A percentile compares a stretch with the other conserved stretches of the same genome.
phyloP scores from a whole-genome alignment of 805 yeast genomes.

The Cyberlindnera lachancei region DNA sequence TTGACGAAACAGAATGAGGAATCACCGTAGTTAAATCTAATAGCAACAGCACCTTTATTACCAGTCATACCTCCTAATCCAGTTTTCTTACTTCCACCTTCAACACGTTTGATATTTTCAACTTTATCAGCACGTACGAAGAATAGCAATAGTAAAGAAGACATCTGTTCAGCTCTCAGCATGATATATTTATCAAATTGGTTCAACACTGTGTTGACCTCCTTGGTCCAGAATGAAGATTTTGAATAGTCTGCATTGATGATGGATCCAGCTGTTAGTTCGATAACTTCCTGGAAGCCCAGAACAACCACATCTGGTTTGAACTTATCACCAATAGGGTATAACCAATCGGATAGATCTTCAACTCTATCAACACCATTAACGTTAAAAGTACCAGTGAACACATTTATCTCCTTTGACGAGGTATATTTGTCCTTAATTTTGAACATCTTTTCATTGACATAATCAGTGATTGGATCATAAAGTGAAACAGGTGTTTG shows the following conservation, averaged over 20 bases:
- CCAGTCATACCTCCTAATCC: slow-evolving; percentile 97
- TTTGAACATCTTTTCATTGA: slow-evolving; percentile 51
- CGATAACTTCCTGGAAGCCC: slow-evolving; percentile 93
- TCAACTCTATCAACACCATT: slow-evolving; percentile 58
- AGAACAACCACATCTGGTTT: slow-evolving; percentile 79
- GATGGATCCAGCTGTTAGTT: slow-evolving; percentile 85
- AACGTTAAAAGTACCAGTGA: slow-evolving; percentile 82
- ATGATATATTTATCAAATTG: slow-evolving; percentile 49
- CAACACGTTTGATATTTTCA: slow-evolving; percentile 65
- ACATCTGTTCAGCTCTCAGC: slow-evolving; percentile 67
- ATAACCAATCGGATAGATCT: slow-evolving; percentile 71
- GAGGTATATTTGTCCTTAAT: slow-evolving; percentile 45
- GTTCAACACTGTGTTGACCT: slow-evolving; percentile 58
- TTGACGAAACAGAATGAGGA: slow-evolving; percentile 80
- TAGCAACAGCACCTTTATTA: slow-evolving; percentile 94
- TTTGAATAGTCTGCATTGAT: slow-evolving; percentile 77
- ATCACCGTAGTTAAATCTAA: slow-evolving; percentile 74
- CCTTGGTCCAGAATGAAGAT: slow-evolving; percentile 70
- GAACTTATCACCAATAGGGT: slow-evolving; percentile 54
- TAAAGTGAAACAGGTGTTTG: slow-evolving; percentile 66
- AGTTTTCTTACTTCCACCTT: slow-evolving; percentile 91
- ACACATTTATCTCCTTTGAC: slow-evolving; percentile 50
- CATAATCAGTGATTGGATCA: slow-evolving; percentile 85
- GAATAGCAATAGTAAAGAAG: slow-evolving; percentile 57
- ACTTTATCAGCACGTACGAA: slow-evolving; percentile 48